Conservation (phyloP, 2,329 filamentous ascomycete genomes). For the Penicillium vulpinum region DNA sequence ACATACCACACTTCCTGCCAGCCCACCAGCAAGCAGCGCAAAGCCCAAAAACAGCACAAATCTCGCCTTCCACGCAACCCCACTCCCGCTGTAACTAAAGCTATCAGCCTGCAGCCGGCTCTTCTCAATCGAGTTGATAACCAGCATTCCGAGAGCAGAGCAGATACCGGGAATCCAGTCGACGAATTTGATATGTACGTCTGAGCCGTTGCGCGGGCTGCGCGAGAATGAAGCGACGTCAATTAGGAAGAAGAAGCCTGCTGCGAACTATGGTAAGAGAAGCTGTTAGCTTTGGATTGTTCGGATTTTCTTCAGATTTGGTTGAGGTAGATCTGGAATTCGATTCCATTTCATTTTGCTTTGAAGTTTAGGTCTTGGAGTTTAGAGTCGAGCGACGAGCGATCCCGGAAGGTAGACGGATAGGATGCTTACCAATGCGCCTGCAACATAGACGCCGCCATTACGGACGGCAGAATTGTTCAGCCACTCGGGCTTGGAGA, state of each 20-base stretch:
- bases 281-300: background rate
- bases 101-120: slow-evolving; percentile 63
- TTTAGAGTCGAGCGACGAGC: background rate
- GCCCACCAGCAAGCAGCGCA: slow-evolving; percentile 66
- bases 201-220: slow-evolving; percentile 60
- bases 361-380: background rate
- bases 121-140: slow-evolving; percentile 73
- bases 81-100: slow-evolving; percentile 64
- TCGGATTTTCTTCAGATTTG: background rate
- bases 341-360: background rate
- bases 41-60: slow-evolving; percentile 70
- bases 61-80: slow-evolving; percentile 69
- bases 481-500: slow-evolving; percentile 66
- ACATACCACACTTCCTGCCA: slow-evolving; percentile 64
- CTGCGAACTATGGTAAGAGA: slow-evolving; percentile 56
- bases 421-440: slow-evolving; percentile 58
- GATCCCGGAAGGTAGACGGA: background rate
- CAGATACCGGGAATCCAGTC: slow-evolving; percentile 73
- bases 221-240: slow-evolving; percentile 66
- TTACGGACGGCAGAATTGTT: slow-evolving; percentile 65
- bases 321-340: background rate
- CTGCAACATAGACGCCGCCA: slow-evolving; percentile 65
- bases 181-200: slow-evolving; percentile 66
- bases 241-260: slow-evolving; percentile 69
- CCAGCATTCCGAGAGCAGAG: slow-evolving; percentile 67